These are phyloP conservation scores for Quercus aquifolioides DNA, from an alignment of 306 rosid species.

Conservation along the genomic window DNA sequence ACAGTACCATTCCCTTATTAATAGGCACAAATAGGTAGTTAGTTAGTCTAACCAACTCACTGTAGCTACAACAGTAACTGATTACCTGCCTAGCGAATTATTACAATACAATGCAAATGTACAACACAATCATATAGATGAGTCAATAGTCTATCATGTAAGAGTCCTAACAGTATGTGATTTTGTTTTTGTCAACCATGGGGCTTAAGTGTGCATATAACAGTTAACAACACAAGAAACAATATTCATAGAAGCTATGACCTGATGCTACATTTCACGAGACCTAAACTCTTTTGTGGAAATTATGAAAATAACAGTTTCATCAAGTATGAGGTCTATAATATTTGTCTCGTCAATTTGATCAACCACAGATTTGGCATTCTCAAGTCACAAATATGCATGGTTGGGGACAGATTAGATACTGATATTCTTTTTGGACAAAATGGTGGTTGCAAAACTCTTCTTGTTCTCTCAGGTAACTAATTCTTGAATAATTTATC, in stretches of 20 bases:
- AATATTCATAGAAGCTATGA: not conserved
- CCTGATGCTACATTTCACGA: not conserved
- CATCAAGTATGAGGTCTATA: not conserved
- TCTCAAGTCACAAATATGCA: constrained; percentile 85
- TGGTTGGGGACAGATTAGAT: constrained; percentile 98
- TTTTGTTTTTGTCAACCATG: constrained; percentile 25
- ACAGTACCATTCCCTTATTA: too few relatives aligned
- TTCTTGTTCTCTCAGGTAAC: constrained; percentile 81
- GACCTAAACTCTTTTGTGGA: not conserved
- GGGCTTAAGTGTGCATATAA: not conserved
- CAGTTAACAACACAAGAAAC: not conserved
- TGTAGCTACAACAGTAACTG: too few relatives aligned
- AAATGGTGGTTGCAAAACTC: constrained; percentile 97
- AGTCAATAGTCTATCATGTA: too few relatives aligned
- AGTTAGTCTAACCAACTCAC: too few relatives aligned
- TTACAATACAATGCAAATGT: too few relatives aligned
- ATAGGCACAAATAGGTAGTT: too few relatives aligned
- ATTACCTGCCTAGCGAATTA: too few relatives aligned
- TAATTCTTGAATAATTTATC: not conserved
- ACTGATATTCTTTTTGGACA: constrained; percentile 96
- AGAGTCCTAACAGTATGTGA: too few relatives aligned
- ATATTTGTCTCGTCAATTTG: constrained; percentile 4
- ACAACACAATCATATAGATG: too few relatives aligned
- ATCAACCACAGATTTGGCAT: constrained; percentile 72
- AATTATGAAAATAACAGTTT: not conserved